Evolutionary conservation across 345 rosid genomes (phyloP).

Genomic region (Brassica juncea): DNA sequence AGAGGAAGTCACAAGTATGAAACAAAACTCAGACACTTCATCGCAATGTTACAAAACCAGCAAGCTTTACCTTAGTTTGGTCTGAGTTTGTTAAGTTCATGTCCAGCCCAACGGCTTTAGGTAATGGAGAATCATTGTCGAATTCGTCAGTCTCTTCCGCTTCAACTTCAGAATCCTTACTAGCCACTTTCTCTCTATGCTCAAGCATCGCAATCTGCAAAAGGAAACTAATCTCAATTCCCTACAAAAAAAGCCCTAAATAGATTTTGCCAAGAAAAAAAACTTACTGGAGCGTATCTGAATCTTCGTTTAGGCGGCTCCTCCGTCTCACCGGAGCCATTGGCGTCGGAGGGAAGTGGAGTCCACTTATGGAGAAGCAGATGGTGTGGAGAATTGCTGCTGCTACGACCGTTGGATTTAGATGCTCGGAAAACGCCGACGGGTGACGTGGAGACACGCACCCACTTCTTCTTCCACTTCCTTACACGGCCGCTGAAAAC

Average conservation of each 20-base stretch:
- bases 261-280: not conserved
- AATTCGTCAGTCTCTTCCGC: constrained; percentile 41
- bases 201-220: constrained; percentile 69
- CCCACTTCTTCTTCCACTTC: constrained; percentile 99
- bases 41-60: no score
- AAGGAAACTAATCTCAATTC: not conserved
- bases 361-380: constrained; percentile 95
- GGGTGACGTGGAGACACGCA: constrained; percentile 64
- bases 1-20: constrained; percentile 12
- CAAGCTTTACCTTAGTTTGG: constrained; percentile 29
- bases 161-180: constrained; percentile 46
- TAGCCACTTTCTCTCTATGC: constrained; percentile 50
- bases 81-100: constrained; percentile 35
- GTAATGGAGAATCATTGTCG: constrained; percentile 34
- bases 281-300: constrained; percentile 86
- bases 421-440: constrained; percentile 42
- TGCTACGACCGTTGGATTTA: constrained; percentile 51
- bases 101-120: constrained; percentile 43
- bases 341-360: constrained; percentile 54
- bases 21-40: not conserved
- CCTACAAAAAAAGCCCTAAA: constrained; percentile 17
- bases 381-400: constrained; percentile 44
- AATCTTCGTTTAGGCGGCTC: constrained; percentile 74
- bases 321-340: constrained; percentile 50
- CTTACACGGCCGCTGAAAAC: constrained; percentile 91